Evolutionary conservation across 306 rosid species (phyloP), one percentile per base, ranked within the genome.

Genomic region (Begonia masoniana): DNA sequence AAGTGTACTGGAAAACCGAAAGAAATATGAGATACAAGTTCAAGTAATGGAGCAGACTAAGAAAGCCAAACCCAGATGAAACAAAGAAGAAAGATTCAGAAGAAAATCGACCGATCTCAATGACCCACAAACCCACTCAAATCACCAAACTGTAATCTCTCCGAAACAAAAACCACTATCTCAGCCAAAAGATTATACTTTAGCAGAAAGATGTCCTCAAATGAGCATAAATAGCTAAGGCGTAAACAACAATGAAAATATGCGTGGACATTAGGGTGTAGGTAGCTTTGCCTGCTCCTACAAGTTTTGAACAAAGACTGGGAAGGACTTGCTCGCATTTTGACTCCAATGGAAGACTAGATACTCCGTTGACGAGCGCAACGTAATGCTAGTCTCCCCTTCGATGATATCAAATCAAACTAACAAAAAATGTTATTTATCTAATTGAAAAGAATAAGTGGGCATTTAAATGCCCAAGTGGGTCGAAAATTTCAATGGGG

Each of bases 271-370:
- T 58, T 19, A 58, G 41, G 68, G 36, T 21, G 43, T 50, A 47
- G 64, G 64, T 56, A 71, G 59, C 51, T 42, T 56, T 36, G 62
- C 57, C 41, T 13, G 16, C 9, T 52, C 24, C 10, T 7, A 42
- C 53, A 63, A 19, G 65, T 51, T 62, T 50, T 66, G 73, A 65
- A 73, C 52, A 49, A 46, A 57, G 61, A 75, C 62, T 63, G 54
- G 52, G 46, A 15, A 56, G 57, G 57, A 87, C 77, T 88, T 82
- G 77, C 82, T 81, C 53, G 59, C 78, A 65, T 80, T 68, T 64
- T 77, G 75, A 72, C 78, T 55, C 43, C 14, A 50, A 2, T 54
- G 52, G 47, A 56, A 23, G 43, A 1, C 43, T 52, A 41, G 24
- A 41, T 39, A 17, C 12, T 14, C 31, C 41, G 14, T 21, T 12